Conservation (phyloP, 2,329 filamentous ascomycete species). For the Metarhizium rileyi region DNA sequence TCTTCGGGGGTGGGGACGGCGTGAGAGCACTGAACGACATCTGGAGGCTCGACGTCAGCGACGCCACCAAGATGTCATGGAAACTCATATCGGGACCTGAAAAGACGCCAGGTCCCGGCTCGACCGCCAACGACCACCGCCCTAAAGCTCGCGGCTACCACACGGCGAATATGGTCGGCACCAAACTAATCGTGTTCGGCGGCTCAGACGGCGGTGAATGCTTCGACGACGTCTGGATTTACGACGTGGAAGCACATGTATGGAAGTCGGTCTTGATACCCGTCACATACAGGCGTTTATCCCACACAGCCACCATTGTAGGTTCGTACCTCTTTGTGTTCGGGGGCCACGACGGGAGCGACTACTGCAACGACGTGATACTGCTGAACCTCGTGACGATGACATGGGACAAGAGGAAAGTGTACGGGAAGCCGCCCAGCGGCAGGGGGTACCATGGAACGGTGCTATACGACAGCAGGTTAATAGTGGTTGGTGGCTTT, state of each 20-base stretch:
- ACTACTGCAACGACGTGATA: conserved; percentile 60
- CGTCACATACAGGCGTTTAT: conserved; percentile 52
- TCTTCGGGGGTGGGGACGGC: conserved; percentile 64
- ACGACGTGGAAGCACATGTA: conserved; percentile 51
- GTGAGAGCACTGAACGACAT: conserved; percentile 62
- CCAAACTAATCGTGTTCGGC: conserved; percentile 62
- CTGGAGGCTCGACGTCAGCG: conserved; percentile 61
- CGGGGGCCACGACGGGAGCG: conserved; percentile 59
- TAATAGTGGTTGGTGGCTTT: conserved; percentile 57
- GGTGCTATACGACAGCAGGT: conserved; percentile 54
- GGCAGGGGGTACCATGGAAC: conserved; percentile 59
- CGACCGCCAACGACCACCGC: conserved; percentile 26
- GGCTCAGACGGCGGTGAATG: conserved; percentile 62
- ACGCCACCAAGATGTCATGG: conserved; percentile 60
- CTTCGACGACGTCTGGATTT: conserved; percentile 66
- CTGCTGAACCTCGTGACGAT: conserved; percentile 62
- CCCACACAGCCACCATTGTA: conserved; percentile 59
- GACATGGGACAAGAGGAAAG: conserved; percentile 59
- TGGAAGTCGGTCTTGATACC: conserved; percentile 53
- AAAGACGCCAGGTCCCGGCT: conserved; percentile 16
- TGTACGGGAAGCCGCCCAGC: conserved; percentile 53
- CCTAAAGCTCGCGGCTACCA: conserved; percentile 61
- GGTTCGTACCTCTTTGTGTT: conserved; percentile 62
- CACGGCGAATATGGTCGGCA: conserved; percentile 63
- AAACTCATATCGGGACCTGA: conserved; percentile 47